Evolutionary conservation across 2,329 filamentous ascomycete species (phyloP), one percentile per base, ranked within the genome.

Genomic region (Alternaria sp.): DNA sequence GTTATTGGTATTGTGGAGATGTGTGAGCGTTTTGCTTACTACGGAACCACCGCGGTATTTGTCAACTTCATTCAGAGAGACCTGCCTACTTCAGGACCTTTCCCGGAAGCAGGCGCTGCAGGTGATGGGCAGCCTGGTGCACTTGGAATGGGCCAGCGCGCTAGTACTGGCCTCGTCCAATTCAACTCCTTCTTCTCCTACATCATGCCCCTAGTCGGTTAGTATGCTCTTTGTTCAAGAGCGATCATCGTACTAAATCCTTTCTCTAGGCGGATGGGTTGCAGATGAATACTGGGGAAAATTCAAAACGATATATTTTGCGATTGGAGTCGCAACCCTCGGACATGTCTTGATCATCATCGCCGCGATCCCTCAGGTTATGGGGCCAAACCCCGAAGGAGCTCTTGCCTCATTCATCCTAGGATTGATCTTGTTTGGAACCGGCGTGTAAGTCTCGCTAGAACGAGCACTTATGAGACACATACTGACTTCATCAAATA

Each of bases 221-320:
- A 72, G 62, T 43, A 20, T n/a, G 11, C 2, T 43, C 43, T 62
- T 20, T 69, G 55, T 3, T 62, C 0, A n/a, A 3, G 22, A 3
- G 14, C 7, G 9, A 12, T 4, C n/a, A 5, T 12, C n/a, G 16
- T 66, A 30, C 59, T 79, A 3, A 20, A 71, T 85, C 82, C 75
- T 84, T 81, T 73, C 82, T 83, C 1, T 83, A 54, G 84, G 85
- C 74, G 87, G 85, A 43, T 82, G 87, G 54, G 71, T 88, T 54
- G 85, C 87, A 12, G 87, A 89, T 69, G 82, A 85, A 40, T 87
- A 86, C 72, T 78, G 86, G 44, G 86, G 87, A 45, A 85, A 86
- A 67, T 87, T 86, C 74, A 86, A 85, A 68, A 86, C 86, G 1
- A 85, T 89, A 40, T 75, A 85, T 38, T 67, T 82, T 59, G 87